Base-by-base conservation (phyloP, 2,329 filamentous ascomycete species). In the Fusarium ramigenum region DNA sequence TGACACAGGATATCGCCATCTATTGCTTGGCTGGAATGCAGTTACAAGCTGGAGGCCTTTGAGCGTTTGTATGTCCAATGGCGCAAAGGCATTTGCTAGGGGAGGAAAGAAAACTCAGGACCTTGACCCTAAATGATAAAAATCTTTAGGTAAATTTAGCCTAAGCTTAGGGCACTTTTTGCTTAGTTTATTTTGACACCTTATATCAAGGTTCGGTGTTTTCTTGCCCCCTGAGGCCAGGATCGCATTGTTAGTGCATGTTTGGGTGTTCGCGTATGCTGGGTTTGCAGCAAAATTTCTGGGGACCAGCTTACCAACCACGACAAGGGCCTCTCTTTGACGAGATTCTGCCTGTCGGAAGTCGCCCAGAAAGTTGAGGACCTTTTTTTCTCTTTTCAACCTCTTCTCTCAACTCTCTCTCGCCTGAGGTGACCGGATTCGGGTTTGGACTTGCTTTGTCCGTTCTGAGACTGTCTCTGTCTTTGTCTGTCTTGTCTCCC, bases 301-400 rank as follows among this genome's bases (percentile, higher is more conserved):
- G 62, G 70, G 52, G 59, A 58, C 58, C 46, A 74, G 71, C 71
- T 74, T 74, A 74, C 71, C 67, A 74, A 74, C 71, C 71, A 74
- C 58, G 56, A 70, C 59, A 40, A 63, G 65, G 63, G 34, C 7
- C 34, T 36, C 16, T 36, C 15, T 36, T 36, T 9, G 34, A 36
- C 34, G 16, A 36, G 34, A 18, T 36, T 36, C 34, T 36, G 34
- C 34, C 34, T n/a, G 67, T 64, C 66, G 63, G 71, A 73, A 74
- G 67, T 73, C 71, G 71, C 42, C 54, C 49, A 72, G 36, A 54
- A 54, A 32, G 71, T 36, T 40, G 44, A 72, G 36, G 37, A 21
- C 46, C 47, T 44, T 66, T 44, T 66, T 37, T 21, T 37, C 42
- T 46, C 44, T 54, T 47, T 37, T 25, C 30, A 37, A 32, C 34